Base-by-base conservation (phyloP, 1,284 basidiomycete species). In the Leccinum subrobustum region DNA sequence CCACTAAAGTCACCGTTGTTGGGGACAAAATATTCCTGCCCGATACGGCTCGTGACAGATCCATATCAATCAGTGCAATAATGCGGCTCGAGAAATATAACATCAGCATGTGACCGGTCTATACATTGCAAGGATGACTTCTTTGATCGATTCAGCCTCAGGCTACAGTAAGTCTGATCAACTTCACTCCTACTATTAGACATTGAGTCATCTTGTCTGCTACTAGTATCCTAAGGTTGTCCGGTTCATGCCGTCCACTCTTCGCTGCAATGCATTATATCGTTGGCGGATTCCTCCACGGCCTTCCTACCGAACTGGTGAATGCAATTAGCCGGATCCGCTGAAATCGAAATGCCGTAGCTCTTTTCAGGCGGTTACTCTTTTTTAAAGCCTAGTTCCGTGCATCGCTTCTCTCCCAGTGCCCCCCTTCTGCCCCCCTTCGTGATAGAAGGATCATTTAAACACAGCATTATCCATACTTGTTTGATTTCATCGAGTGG, bases 1-100 rank as follows among this genome's bases (percentile, higher is more conserved):
- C 73, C 73, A 27, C 62, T 75, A 25, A 63, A 61, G 25, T 72
- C 67, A n/a, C 70, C 73, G 7, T 18, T 75, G n/a, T 9, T 73
- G 27, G 58, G 59, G 14, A 29, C 64, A 39, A 74, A 59, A 56
- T 54, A 73, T 47, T 48, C n/a, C 18, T 60, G 58, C 56, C 67
- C 63, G 9, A 66, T 74, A 60, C 67, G 63, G 31, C 59, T 72
- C 16, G 66, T 60, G 48, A 72, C 70, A 20, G 71, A 75, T 55
- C 56, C 71, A 12, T 75, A 73, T 63, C 70, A n/a, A 56, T 60
- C 47, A 56, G 60, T 27, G 20, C 14, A 12, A 29, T 61, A 25
- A 52, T 66, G 61, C 54, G 42, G 53, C 11, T 4, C 42, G 4
- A 4, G 29, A 5, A 44, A 47, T 4, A 20, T 23, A 23, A 2